Base-by-base conservation (phyloP, 306 rosid genomes). In the Prunus campanulata region DNA sequence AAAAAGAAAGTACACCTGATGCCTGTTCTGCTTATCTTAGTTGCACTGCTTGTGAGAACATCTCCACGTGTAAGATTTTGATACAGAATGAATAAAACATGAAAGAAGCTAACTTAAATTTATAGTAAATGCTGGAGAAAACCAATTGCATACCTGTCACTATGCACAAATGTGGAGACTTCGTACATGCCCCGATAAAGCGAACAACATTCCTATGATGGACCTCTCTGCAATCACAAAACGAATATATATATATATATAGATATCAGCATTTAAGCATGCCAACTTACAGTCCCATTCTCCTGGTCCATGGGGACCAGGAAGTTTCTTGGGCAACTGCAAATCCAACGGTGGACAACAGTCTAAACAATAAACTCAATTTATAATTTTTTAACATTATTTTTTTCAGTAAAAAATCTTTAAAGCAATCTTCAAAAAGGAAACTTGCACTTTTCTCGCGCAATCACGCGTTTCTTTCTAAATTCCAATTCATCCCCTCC, bases 131-230 rank as follows among this genome's bases (percentile, higher is more conserved):
- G 60, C 35, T 60, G 64, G 71, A 81, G 25, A 60, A 70, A 77
- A 62, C 29, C 71, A 48, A 60, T 64, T 69, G 49, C 29, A 13
- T 85, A 92, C 99, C 99, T 83, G 99, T 96, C 72, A 96, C 88
- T 78, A 96, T 92, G 88, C 93, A 91, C 87, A 96, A 82, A 86
- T 92, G 86, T 24, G 98, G 97, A 82, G 90, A 82, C 79, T 85
- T 89, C 35, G 99, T 88, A 85, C 97, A 89, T 16, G 99, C 98
- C 52, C 99, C 98, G 54, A 96, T 91, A 81, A 96, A 96, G 67
- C 93, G 87, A 78, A 96, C 99, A 74, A 96, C 96, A 88, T 96
- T 96, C 84, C 81, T 86, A 78, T 96, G 98, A 69, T 79, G 93
- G 77, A 96, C 99, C 91, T 89, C 91, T 84, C 99, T 96, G 89